These are phyloP conservation scores for Coemansia sp. DNA, from an alignment of 192 early-diverging fungal genomes.

Conservation along the genomic window DNA sequence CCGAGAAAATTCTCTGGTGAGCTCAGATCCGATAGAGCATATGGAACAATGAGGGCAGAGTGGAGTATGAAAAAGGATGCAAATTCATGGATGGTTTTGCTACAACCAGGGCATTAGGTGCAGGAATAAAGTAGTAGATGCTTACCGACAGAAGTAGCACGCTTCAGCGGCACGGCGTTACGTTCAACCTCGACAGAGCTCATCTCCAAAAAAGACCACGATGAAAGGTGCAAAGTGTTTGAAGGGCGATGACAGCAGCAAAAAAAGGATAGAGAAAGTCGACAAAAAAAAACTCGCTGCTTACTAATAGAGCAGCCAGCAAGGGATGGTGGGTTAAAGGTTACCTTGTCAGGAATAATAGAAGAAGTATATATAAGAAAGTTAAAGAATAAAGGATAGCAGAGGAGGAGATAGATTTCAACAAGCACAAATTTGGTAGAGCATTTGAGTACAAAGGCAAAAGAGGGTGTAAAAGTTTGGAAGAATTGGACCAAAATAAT, in stretches of 20 bases:
- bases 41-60: no score
- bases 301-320: not conserved
- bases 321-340: not conserved
- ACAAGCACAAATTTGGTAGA: not conserved
- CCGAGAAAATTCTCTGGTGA: not conserved
- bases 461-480: not conserved
- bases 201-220: not conserved
- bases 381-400: not conserved
- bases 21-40: no score
- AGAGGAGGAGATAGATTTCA: not conserved
- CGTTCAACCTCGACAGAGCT: not conserved
- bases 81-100: not conserved
- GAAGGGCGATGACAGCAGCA: not conserved
- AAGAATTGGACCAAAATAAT: no score
- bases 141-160: slow-evolving; percentile 2
- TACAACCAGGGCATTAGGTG: not conserved
- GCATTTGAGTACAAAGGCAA: not conserved
- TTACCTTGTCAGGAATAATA: not conserved
- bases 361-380: not conserved
- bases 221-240: not conserved
- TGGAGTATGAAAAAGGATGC: no score
- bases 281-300: not conserved
- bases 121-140: not conserved
- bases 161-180: not conserved
- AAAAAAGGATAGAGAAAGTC: not conserved